Percentiles rank a stretch among this genome's conserved stretches.
Evolutionary conservation across 2,329 filamentous ascomycete genomes (phyloP).

Genomic region (Colletotrichum kahawae): DNA sequence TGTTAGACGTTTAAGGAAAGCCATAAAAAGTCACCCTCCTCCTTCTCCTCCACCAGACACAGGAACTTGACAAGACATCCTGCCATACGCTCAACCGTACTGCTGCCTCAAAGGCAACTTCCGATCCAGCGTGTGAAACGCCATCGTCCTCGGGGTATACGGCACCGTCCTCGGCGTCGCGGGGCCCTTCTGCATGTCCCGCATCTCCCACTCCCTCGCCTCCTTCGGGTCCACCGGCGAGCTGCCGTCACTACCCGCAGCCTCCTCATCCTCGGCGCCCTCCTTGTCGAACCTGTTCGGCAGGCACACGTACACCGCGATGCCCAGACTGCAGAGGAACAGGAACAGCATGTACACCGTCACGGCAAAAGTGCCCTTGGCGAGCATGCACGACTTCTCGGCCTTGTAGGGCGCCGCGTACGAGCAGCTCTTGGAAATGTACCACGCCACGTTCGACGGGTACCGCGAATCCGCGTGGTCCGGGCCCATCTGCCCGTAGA

Average conservation of each 20-base stretch:
- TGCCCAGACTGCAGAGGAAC: slow-evolving; percentile 62
- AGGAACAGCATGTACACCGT: slow-evolving; percentile 70
- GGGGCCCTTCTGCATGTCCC: slow-evolving; percentile 50
- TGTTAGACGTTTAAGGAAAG: not conserved
- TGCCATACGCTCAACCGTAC: slow-evolving; percentile 12
- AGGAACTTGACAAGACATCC: not conserved
- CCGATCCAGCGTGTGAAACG: slow-evolving; percentile 68
- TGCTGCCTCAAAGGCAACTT: slow-evolving; percentile 56
- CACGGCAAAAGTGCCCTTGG: slow-evolving; percentile 70
- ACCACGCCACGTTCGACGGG: slow-evolving; percentile 72
- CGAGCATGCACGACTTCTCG: slow-evolving; percentile 67
- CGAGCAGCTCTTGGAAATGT: slow-evolving; percentile 72
- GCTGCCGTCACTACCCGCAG: slow-evolving; percentile 32
- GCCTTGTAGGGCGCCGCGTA: slow-evolving; percentile 60
- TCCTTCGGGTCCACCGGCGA: slow-evolving; percentile 34
- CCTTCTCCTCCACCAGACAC: not conserved
- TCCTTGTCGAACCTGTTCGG: slow-evolving; percentile 61
- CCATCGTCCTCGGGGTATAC: slow-evolving; percentile 70
- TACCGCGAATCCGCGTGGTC: slow-evolving; percentile 72
- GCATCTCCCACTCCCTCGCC: slow-evolving; percentile 63
- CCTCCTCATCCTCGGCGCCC: slow-evolving; percentile 42
- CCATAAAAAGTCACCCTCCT: not conserved
- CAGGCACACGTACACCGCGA: slow-evolving; percentile 63
- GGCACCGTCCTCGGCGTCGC: slow-evolving; percentile 45
- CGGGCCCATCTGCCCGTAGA: slow-evolving; percentile 74